Base-by-base conservation (phyloP, 495 filamentous ascomycete species). In the Penicillium verhagenii region DNA sequence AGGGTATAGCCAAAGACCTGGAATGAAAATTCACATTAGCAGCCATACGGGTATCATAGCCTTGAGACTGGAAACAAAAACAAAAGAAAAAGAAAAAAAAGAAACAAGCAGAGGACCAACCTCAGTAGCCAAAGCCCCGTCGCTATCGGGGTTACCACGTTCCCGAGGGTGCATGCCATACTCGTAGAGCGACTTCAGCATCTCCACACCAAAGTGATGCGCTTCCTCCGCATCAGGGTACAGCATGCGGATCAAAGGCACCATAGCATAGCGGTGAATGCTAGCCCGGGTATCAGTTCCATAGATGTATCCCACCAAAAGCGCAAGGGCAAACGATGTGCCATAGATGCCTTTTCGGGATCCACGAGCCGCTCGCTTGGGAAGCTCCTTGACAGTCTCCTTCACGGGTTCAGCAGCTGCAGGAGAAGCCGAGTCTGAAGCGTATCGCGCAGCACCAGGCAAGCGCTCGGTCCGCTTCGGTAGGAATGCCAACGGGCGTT, bases 211-310 rank as follows among this genome's bases (percentile, higher is more conserved):
- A 47, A 80, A 74, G 58, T 93, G 83, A 67, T 98, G 94, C 19
- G 94, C 94, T 28, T 92, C 90, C 70, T 97, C 94, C 35, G 92
- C 92, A 69, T 97, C 93, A 1, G 87, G 80, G 49, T 79, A 91
- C 26, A 95, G 11, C 49, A 77, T 63, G 11, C 93, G 82, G 11
- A 97, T 74, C 40, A 87, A 68, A 16, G 85, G 91, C 21, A 91
- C 86, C 26, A 90, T 75, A n/a, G 88, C 75, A 71, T 88, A 96
- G 54, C 82, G 81, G 76, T 97, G 94, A 52, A 93, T 63, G 61
- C 86, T 87, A 20, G 94, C 89, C 53, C 94, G 84, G 11, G 93
- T 96, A 72, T 98, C 94, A 52, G 93, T 97, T 29, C 85, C 72
- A 65, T 96, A 96, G 63, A 89, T 72, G 66, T 89, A 94, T 26